Base-by-base conservation (phyloP, 192 early-diverging fungal species). In the Umbelopsis isabellina region DNA sequence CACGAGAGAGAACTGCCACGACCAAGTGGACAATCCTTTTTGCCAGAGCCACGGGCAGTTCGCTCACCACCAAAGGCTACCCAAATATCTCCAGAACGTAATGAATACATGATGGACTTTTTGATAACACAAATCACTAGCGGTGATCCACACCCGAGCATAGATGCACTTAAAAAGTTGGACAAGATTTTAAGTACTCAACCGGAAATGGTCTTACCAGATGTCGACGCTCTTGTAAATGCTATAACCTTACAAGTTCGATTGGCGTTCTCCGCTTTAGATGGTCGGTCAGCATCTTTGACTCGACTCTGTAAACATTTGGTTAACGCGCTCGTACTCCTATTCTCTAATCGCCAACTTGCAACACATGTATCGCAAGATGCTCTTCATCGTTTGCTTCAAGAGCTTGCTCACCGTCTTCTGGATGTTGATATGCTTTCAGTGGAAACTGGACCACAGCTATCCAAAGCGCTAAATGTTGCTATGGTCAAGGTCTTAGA, bases 401-500 rank as follows among this genome's bases (percentile, higher is more conserved):
- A 90, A 35, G 93, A 97, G 74, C 79, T 98, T 30, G 85, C 97
- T 7, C 80, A 84, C 65, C 84, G 95, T 4, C 70, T 98, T 46
- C 77, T 95, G 30, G 95, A 99, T 74, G 92, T 92, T 18, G 76
- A 79, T 47, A 80, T 97, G 49, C 82, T 88, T 23, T 68, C 49
- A 16, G 58, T 88, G 2, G 90, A 93, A 46, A 81, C 81, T 8
- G 84, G 90, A 12, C 73, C 80, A 3, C 85, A 86, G 37, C 72
- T 95, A 18, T 80, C 84, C 9, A 89, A 86, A 73, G 90, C 90
- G 6, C 65, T 95, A 71, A 99, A 99, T 81, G 83, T 92, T 27
- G 81, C 97, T 45, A 91, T 98, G 85, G 91, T 97, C 18, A 90
- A 92, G 49, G 92, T 98, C 0, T 73, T 99, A 61, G 97, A 99